Percentiles rank a stretch among this genome's conserved stretches.
Evolutionary conservation across 805 yeast genomes (phyloP).

Genomic region (Priceomyces haplophilus): DNA sequence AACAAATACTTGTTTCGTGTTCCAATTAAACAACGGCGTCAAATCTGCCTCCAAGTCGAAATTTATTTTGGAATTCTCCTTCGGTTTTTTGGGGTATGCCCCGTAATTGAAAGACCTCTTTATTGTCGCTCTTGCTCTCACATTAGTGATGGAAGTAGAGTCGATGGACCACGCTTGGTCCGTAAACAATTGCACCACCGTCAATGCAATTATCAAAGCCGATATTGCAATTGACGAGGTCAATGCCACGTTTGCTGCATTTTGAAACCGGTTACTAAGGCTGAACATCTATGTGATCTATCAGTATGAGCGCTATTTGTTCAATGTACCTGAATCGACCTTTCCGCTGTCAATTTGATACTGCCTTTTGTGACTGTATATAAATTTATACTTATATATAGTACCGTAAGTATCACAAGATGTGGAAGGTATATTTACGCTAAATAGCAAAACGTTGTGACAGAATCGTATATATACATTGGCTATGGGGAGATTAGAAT

Average conservation of each 20-base stretch:
- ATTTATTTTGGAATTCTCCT: constrained; percentile 67
- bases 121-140: constrained; percentile 38
- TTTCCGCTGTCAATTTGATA: too few relatives aligned
- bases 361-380: not conserved
- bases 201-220: constrained; percentile 45
- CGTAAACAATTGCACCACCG: constrained; percentile 47
- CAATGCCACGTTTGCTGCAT: constrained; percentile 51
- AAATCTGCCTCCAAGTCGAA: constrained; percentile 78
- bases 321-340: too few relatives aligned
- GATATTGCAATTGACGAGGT: constrained; percentile 49
- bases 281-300: constrained; percentile 30
- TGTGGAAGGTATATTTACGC: too few relatives aligned
- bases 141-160: constrained; percentile 34
- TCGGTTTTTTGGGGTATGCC: constrained; percentile 59
- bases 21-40: constrained; percentile 86
- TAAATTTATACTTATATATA: not conserved
- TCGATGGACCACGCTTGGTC: constrained; percentile 44
- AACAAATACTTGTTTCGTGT: constrained; percentile 92
- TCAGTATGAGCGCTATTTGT: too few relatives aligned
- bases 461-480: too few relatives aligned
- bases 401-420: too few relatives aligned
- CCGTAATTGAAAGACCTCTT: constrained; percentile 66
- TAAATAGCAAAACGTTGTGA: too few relatives aligned
- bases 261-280: constrained; percentile 40
- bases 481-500: too few relatives aligned